Evolutionary conservation across 2,329 filamentous ascomycete species (phyloP), one percentile per base, ranked within the genome.

Genomic region (Aspergillus novofumigatus): DNA sequence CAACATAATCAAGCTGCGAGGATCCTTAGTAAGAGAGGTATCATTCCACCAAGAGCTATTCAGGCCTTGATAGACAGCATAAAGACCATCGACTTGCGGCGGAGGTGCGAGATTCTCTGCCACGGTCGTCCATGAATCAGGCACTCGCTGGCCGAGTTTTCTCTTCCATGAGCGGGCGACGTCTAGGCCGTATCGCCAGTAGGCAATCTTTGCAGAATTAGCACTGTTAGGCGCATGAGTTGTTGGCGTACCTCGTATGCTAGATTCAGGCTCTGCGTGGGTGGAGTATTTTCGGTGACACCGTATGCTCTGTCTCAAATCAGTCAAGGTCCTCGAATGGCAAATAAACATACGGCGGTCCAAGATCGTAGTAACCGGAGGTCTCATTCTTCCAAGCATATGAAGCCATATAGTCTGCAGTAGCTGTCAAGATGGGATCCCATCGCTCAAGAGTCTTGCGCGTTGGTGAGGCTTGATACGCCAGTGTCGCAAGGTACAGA

Each of bases 41-140:
- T 62, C 55, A 4, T 54, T 32, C 59, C 59, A 62, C 59, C 59
- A 60, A 4, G 59, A 54, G 14, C 51, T 45, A n/a, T 62, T 58
- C 8, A 62, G 42, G 0, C 59, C 58, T 45, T 60, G 48, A 38
- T 62, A 62, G 8, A 60, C 58, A 1, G 58, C 38, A 47, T 62
- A 62, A 0, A 60, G 38, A 1, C 57, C 58, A 14, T 50, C 51
- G 3, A 56, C 51, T 17, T 55, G 53, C 0, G 59, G 60, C 1
- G 47, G 55, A 0, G 55, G 52, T 2, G 60, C 51, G 45, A 62
- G 60, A 1, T 50, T 38, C 26, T 52, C 23, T 0, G 58, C 49
- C 8, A 60, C 58, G 1, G 6, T 23, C 14, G 21, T 52, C 60
- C 60, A 62, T 28, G 48, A 47, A 1, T 14, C 2, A 0, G 60